Evolutionary conservation across 2,329 filamentous ascomycete genomes (phyloP), one percentile per base, ranked within the genome.

Genomic region (Xylaria sp.): DNA sequence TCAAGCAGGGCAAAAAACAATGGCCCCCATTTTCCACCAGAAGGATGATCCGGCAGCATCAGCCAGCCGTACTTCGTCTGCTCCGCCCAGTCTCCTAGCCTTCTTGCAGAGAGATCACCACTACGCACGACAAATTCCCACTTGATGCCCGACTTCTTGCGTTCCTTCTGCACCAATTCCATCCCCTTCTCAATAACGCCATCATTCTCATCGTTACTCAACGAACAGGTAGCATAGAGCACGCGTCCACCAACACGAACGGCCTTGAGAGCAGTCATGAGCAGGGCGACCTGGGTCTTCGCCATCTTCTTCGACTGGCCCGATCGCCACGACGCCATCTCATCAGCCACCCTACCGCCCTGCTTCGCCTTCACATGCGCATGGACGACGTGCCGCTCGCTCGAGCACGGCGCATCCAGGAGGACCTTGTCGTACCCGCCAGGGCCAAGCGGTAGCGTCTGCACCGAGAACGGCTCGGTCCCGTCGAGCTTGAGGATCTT

Each of bases 381-480:
- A 57, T 80, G 79, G 31, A 82, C 75, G 36, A 82, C 76, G 59
- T 82, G 80, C 15, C 81, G 74, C 67, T 82, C 80, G 38, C 78
- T 80, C 4, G 80, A 82, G 67, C 81, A 82, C 15, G 81, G 80
- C 4, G 80, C 80, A 64, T 83, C 81, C 6, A 82, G 74, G 3
- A 82, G 74, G 0, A 82, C 79, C 59, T 79, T 80, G 64, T 82
- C 81, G 67, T 81, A 83, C 9, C 77, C 77, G 2, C 75, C 77
- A 0, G 73, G 69, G 0, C 78, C 78, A 7, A 76, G 72, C 0
- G 76, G 75, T 0, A 79, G 70, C 31, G 72, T 71, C n/a, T 73
- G 73, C 13, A 75, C 65, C 6, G 74, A 71, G 10, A 73, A 74
- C 23, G 71, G 49, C 17, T 76, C 73, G 6, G 75, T 63, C 33